Base-by-base conservation (phyloP, 305 asterid species). In the Fraxinus albicans region DNA sequence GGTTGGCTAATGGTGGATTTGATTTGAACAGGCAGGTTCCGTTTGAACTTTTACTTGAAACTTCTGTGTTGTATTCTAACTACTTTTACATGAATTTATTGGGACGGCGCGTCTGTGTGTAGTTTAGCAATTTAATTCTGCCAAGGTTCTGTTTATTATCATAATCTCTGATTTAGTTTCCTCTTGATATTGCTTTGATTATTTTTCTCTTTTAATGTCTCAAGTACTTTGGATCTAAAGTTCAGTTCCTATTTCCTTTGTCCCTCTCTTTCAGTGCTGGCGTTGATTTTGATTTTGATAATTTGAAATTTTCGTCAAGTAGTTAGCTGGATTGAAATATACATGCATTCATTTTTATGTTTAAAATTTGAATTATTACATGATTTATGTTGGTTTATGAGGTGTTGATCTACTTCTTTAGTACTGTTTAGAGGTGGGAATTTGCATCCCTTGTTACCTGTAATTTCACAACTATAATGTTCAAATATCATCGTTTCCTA, bases 61-160 rank as follows among this genome's bases (percentile, higher is more conserved):
- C 27, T 7, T 60, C 83, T 83, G 23, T 53, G 5, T 53, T 17
- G 63, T 13, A 53, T 53, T 53, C 21, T 53, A 53, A 17, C 63
- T 17, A 4, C 73, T 80, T 29, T 9, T 17, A 53, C 34, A 35
- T 70, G 31, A 58, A 60, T 60, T 60, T 60, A 47, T 50, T 3
- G 40, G 53, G 77, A 53, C 31, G 75, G 83, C 1, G 55, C 55
- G n/a, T 44, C 55, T 13, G 55, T 44, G 17, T 12, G 55, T 72
- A n/a, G 70, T 81, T 31, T 35, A 50, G 73, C 58, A 83, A 2
- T 73, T 80, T 67, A 67, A 81, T 81, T 81, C 80, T 60, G 19
- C 38, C 58, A 76, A 21, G 80, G 65, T 53, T 19, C 69, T 29
- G 70, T 23, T 38, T 40, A 21, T 60, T 60, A n/a, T 60, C 29